Conservation (phyloP, 805 yeast species). For the Diddensiella santjacobensis region DNA sequence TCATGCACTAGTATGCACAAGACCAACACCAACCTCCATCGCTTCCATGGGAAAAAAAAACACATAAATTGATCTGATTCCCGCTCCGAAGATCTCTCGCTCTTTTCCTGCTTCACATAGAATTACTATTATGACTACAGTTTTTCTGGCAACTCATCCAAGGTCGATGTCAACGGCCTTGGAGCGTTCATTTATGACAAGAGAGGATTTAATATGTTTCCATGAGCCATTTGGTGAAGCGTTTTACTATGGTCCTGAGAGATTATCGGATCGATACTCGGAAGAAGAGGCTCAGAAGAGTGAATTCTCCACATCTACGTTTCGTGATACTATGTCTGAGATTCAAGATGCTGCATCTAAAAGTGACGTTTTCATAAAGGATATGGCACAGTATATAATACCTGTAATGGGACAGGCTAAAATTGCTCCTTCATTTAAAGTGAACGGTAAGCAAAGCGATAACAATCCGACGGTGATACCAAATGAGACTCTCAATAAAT, state of each 20-base stretch:
- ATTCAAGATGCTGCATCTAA: constrained; percentile 5
- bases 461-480: constrained; percentile 26
- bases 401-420: constrained; percentile 14
- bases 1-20: too few species aligned
- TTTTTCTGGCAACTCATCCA: constrained; percentile 27
- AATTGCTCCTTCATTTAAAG: constrained; percentile 15
- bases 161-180: constrained; percentile 28
- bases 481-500: constrained; percentile 13
- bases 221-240: constrained; percentile 32
- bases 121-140: constrained; percentile 12
- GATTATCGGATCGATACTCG: constrained; percentile 23
- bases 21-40: too few species aligned
- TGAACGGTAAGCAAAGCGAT: constrained; percentile 4
- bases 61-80: too few species aligned
- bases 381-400: constrained; percentile 29
- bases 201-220: constrained; percentile 20
- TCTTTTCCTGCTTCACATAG: too few species aligned
- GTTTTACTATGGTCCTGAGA: constrained; percentile 27
- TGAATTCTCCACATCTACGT: constrained; percentile 18
- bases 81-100: too few species aligned
- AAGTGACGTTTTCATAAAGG: constrained; percentile 22
- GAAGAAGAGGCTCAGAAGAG: constrained; percentile 13
- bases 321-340: constrained; percentile 16
- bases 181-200: constrained; percentile 26
- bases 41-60: too few species aligned